Evolutionary conservation across 768 basidiomycete genomes (phyloP).

Genomic region (Mycena rebaudengoi): DNA sequence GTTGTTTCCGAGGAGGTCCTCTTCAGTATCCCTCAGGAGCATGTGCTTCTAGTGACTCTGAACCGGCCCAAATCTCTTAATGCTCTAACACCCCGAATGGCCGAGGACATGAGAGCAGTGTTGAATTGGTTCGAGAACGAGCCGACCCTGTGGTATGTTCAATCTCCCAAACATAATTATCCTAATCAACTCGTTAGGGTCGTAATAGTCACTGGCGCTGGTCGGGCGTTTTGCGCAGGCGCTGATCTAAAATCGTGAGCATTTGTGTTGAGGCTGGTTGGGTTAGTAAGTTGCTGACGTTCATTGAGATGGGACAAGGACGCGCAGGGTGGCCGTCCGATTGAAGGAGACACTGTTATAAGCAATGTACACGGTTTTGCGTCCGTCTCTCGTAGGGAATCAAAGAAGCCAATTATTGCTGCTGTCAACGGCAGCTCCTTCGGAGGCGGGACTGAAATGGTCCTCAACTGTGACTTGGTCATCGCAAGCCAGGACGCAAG

Average conservation of each 20-base stretch:
- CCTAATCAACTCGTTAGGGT: constrained; percentile 57
- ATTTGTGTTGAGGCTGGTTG: background rate
- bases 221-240: constrained; percentile 80
- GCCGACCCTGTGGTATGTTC: constrained; percentile 72
- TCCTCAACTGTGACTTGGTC: constrained; percentile 83
- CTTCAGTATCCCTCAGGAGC: constrained; percentile 51
- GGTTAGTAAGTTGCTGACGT: background rate
- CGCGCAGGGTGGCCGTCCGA: constrained; percentile 51
- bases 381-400: constrained; percentile 72
- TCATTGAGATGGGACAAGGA: constrained; percentile 64
- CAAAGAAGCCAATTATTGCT: constrained; percentile 79
- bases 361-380: constrained; percentile 69
- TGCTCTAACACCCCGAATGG: constrained; percentile 73
- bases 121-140: constrained; percentile 82
- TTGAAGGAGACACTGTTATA: constrained; percentile 53
- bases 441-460: constrained; percentile 72
- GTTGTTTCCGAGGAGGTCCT: constrained; percentile 25
- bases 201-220: constrained; percentile 75
- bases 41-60: constrained; percentile 62
- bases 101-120: constrained; percentile 56
- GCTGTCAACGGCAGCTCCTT: constrained; percentile 81
- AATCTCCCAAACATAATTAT: background rate
- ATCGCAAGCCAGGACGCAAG: constrained; percentile 71
- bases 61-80: constrained; percentile 80
- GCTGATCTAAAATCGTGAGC: constrained; percentile 80